These are phyloP conservation scores for Spiromastix sp. DNA, from an alignment of 2,329 filamentous ascomycete species.

Conservation along the genomic window DNA sequence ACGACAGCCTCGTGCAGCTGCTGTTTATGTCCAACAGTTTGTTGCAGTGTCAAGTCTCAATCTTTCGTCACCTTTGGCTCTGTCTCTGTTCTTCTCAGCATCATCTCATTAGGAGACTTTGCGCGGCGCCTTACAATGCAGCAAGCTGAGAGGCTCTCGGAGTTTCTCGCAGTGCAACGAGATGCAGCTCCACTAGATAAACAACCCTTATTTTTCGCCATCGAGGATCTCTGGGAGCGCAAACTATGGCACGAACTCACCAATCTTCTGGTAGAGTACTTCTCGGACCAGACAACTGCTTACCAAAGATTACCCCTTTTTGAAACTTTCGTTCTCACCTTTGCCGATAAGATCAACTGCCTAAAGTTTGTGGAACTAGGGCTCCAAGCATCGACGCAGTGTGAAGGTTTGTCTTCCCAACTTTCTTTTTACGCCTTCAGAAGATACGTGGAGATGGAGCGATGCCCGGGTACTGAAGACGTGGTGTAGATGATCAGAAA, in stretches of 20 bases:
- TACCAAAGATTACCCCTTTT: conserved; percentile 79
- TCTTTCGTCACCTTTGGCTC: too few relatives aligned
- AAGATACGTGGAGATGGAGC: too few relatives aligned
- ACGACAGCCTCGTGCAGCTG: too few relatives aligned
- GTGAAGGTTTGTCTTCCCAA: too few relatives aligned
- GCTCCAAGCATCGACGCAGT: conserved; percentile 73
- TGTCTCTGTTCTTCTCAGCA: too few relatives aligned
- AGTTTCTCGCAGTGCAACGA: conserved; percentile 74
- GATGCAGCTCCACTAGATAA: conserved; percentile 71
- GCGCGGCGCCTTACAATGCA: too few relatives aligned
- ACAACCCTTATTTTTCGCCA: conserved; percentile 72
- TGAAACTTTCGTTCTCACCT: conserved; percentile 87
- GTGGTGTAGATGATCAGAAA: too few relatives aligned
- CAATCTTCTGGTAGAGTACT: conserved; percentile 76
- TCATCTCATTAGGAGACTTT: too few relatives aligned
- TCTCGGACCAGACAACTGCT: conserved; percentile 67
- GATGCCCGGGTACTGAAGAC: too few relatives aligned
- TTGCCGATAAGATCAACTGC: conserved; percentile 97
- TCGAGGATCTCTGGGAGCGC: conserved; percentile 94
- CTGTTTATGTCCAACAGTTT: too few relatives aligned
- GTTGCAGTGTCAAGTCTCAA: too few relatives aligned
- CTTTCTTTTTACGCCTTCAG: too few relatives aligned
- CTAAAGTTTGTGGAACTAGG: conserved; percentile 89
- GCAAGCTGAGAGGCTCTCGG: conserved; percentile 45
- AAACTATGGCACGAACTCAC: conserved; percentile 99